These are phyloP conservation scores for Pythium folliculosum DNA, from an alignment of 352 stramenopile genomes.

Conservation along the genomic window DNA sequence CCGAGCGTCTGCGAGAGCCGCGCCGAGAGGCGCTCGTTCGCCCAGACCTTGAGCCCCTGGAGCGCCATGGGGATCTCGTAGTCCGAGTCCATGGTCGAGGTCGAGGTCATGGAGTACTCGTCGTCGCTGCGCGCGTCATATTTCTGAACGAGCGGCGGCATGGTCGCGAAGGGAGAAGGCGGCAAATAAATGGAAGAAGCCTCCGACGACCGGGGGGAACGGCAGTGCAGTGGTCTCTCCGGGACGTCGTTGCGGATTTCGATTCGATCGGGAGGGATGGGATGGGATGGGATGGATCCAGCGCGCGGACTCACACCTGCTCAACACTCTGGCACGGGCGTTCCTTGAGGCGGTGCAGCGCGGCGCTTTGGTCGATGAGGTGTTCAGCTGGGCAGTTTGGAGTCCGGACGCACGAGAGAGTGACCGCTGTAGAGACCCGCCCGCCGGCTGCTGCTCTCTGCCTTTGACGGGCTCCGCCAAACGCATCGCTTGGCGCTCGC, in stretches of 20 bases:
- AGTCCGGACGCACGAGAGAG: conserved; percentile 4
- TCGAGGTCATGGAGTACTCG: conserved; percentile 75
- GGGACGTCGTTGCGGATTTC: not conserved
- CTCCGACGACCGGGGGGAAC: too few relatives aligned
- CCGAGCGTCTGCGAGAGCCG: conserved; percentile 62
- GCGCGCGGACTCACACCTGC: not conserved
- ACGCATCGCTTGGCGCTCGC: not conserved
- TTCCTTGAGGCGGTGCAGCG: conserved; percentile 9
- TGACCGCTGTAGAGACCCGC: conserved; percentile 21
- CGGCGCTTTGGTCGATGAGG: conserved; percentile 1
- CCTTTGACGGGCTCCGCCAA: not conserved
- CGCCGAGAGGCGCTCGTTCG: conserved; percentile 65
- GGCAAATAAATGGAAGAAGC: not conserved
- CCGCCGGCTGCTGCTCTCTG: conserved; percentile 19
- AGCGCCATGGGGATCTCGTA: conserved; percentile 79
- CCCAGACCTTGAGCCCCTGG: conserved; percentile 61
- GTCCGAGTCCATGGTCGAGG: conserved; percentile 85
- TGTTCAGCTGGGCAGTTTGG: conserved; percentile 4
- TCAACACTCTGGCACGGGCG: not conserved
- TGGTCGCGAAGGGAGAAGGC: not conserved
- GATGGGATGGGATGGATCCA: not conserved
- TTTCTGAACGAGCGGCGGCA: conserved; percentile 23
- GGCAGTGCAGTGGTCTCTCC: not conserved
- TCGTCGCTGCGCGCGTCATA: conserved; percentile 40
- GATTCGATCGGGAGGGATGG: not conserved